These are phyloP conservation scores for Fusarium circinatum DNA, from an alignment of 2,329 filamentous ascomycete genomes.

Conservation along the genomic window DNA sequence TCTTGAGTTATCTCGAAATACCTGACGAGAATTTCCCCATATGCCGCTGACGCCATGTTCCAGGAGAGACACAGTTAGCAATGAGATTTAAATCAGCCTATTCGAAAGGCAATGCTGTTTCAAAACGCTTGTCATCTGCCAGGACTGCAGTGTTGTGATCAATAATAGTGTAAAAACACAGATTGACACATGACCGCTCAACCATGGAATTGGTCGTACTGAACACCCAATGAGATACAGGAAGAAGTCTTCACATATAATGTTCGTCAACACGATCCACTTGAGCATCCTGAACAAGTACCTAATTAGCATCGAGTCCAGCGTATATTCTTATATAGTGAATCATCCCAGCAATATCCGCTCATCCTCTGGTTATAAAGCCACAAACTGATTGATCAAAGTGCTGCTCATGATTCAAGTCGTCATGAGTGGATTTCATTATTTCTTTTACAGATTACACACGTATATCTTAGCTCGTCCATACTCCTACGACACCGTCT, in stretches of 20 bases:
- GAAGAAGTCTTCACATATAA: neutral
- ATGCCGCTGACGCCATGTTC: slow-evolving; percentile 35
- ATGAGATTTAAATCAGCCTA: neutral
- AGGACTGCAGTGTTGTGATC: neutral
- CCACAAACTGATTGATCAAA: neutral
- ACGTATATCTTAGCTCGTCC: slow-evolving; percentile 71
- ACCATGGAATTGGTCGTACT: neutral
- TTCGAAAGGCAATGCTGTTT: neutral
- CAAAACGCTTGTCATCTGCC: neutral
- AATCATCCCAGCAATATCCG: neutral
- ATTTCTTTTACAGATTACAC: slow-evolving; percentile 41
- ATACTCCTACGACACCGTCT: slow-evolving; percentile 90
- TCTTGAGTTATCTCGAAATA: slow-evolving; percentile 39
- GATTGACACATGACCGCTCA: neutral
- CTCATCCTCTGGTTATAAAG: neutral
- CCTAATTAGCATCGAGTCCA: neutral
- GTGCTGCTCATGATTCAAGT: slow-evolving; percentile 9
- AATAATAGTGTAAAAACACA: neutral
- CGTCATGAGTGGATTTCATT: slow-evolving; percentile 35
- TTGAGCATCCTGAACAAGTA: neutral
- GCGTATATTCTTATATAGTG: neutral
- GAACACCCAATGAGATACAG: neutral
- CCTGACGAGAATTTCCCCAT: slow-evolving; percentile 36
- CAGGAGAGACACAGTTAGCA: neutral
- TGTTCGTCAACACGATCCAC: neutral